Percentiles rank a stretch among this genome's conserved stretches.
Conservation (phyloP, 768 basidiomycete genomes). For the Crepidotus variabilis region DNA sequence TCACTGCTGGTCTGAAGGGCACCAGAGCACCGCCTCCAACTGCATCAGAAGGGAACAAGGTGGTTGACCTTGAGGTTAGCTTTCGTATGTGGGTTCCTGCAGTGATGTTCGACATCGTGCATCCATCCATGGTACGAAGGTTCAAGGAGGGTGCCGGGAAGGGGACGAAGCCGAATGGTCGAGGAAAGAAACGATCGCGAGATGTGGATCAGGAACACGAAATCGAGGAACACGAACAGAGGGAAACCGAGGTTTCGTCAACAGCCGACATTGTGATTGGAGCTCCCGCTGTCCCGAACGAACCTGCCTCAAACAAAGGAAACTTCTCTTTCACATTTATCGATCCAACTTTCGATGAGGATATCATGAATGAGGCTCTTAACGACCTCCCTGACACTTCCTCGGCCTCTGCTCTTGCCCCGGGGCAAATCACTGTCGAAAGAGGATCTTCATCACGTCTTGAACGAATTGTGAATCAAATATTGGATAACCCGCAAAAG, state of each 20-base stretch:
- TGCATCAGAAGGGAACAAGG: conserved; percentile 25
- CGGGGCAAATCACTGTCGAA: not conserved
- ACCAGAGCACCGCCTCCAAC: conserved; percentile 4
- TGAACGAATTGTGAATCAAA: conserved; percentile 1
- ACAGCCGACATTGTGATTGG: not conserved
- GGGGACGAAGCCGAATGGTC: not conserved
- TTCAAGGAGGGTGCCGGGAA: not conserved
- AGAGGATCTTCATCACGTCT: not conserved
- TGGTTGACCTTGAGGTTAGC: conserved; percentile 36
- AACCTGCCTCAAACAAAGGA: not conserved
- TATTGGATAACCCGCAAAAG: not conserved
- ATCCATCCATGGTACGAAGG: conserved; percentile 29
- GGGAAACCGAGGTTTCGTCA: too few relatives aligned
- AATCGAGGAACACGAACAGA: not conserved
- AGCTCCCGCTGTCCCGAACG: not conserved
- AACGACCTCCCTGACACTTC: not conserved
- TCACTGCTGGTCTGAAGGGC: conserved; percentile 46
- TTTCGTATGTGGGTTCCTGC: conserved; percentile 64
- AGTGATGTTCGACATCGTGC: conserved; percentile 49
- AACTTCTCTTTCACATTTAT: conserved; percentile 18
- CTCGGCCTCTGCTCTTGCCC: not conserved
- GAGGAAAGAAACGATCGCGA: not conserved
- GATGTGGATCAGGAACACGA: not conserved
- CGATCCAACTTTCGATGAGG: conserved; percentile 13
- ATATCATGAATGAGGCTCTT: not conserved